phyloP scores from a whole-genome alignment of 2,329 filamentous ascomycete species.

The Ophiostoma perfectum region DNA sequence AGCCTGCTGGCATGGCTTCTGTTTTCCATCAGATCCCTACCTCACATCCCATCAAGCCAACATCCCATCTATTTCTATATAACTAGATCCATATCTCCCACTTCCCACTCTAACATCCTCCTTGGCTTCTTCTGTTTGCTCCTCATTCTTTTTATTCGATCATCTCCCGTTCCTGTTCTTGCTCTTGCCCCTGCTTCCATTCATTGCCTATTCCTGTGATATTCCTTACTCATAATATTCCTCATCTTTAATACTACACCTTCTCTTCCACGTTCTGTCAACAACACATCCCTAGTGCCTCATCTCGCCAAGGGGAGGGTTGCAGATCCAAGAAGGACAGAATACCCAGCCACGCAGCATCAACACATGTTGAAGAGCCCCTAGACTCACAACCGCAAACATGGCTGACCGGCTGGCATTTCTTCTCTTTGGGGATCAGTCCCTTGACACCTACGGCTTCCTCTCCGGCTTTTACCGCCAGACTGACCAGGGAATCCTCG shows the following conservation, averaged over 20 bases:
- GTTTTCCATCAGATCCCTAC: background rate
- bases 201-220: background rate
- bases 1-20: slow-evolving; percentile 18
- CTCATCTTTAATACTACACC: background rate
- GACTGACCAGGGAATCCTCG: slow-evolving; percentile 45
- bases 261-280: background rate
- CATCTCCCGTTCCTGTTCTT: background rate
- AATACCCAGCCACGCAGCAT: background rate
- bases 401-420: slow-evolving; percentile 41
- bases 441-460: slow-evolving; percentile 60
- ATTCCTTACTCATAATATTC: background rate
- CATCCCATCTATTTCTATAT: slow-evolving; percentile 5
- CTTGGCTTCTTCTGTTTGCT: background rate
- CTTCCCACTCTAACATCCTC: background rate
- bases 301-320: slow-evolving; percentile 7
- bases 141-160: background rate
- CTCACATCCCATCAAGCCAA: background rate
- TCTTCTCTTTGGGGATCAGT: slow-evolving; percentile 68
- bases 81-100: background rate
- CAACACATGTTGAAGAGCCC: background rate
- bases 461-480: slow-evolving; percentile 50
- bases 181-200: background rate
- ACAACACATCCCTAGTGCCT: background rate
- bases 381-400: slow-evolving; percentile 9
- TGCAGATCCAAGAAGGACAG: background rate